These are phyloP conservation scores for Cercospora zeae-maydis DNA, from an alignment of 2,329 filamentous ascomycete genomes.

Conservation along the genomic window DNA sequence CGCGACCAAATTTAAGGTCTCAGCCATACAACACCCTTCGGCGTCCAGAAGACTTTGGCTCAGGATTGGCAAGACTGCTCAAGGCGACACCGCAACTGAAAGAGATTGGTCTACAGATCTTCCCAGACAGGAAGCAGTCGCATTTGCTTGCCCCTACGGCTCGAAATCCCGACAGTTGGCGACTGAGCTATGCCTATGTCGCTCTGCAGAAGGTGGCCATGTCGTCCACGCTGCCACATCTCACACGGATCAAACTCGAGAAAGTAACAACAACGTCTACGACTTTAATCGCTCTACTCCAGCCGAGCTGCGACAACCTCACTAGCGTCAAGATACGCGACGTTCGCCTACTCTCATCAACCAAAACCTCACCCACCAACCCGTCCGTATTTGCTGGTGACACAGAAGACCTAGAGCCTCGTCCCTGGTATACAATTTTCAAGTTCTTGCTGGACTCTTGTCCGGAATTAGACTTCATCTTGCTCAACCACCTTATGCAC, in stretches of 20 bases:
- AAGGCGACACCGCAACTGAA: constrained; percentile 24
- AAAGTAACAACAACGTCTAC: constrained; percentile 28
- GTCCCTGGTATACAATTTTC: constrained; percentile 31
- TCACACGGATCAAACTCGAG: constrained; percentile 33
- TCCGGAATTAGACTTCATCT: constrained; percentile 26
- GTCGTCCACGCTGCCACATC: constrained; percentile 16
- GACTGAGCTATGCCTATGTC: constrained; percentile 25
- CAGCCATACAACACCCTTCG: constrained; percentile 9
- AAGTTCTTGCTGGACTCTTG: constrained; percentile 24
- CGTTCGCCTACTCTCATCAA: constrained; percentile 28
- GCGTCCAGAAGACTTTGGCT: constrained; percentile 18
- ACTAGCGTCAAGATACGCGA: constrained; percentile 34
- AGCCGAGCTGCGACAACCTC: constrained; percentile 20
- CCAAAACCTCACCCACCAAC: constrained; percentile 12
- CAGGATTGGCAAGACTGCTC: constrained; percentile 25
- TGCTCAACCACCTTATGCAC: constrained; percentile 32
- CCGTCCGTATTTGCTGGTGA: constrained; percentile 9
- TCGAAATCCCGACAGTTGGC: constrained; percentile 24
- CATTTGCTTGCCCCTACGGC: constrained; percentile 24
- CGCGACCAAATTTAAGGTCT: constrained; percentile 1
- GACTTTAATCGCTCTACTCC: constrained; percentile 24
- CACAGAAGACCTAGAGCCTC: constrained; percentile 8
- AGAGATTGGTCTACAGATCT: constrained; percentile 32
- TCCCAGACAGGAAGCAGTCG: constrained; percentile 25
- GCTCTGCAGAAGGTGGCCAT: constrained; percentile 20